A percentile compares a stretch with the other conserved stretches of the same genome.
phyloP scores from a whole-genome alignment of 176 grass and related monocot species.

The Neostapfia colusana region DNA sequence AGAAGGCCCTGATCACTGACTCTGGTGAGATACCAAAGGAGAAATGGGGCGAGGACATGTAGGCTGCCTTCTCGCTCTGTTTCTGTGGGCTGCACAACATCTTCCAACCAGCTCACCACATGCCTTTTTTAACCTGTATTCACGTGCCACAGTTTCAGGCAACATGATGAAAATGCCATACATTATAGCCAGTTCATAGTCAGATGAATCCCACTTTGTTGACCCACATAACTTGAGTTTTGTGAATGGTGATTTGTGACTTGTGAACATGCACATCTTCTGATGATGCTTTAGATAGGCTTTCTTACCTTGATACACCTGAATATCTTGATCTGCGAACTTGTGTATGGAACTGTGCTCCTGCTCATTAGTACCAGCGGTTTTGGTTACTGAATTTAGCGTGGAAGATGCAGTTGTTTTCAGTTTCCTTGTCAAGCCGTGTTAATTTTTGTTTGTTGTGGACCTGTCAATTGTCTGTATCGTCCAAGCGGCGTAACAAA shows the following conservation, averaged over 20 bases:
- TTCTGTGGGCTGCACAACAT: neutral
- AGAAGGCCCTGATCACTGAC: conserved; percentile 71
- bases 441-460: neutral
- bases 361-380: neutral
- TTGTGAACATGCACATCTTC: neutral
- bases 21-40: conserved; percentile 85
- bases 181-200: conserved; percentile 22
- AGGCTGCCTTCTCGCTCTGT: conserved; percentile 7
- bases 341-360: neutral
- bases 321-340: neutral
- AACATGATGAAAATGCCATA: conserved; percentile 8
- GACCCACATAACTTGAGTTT: neutral
- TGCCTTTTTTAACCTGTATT: neutral
- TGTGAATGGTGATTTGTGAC: neutral
- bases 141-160: neutral
- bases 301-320: neutral
- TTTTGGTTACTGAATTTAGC: neutral
- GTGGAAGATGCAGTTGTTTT: neutral
- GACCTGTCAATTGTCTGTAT: neutral
- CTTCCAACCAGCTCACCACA: neutral
- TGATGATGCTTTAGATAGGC: neutral
- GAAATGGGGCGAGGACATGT: conserved; percentile 59
- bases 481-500: neutral
- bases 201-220: neutral
- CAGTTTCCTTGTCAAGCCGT: neutral